Evolutionary conservation across 805 yeast species (phyloP).

Genomic region (Saturnispora sekii): DNA sequence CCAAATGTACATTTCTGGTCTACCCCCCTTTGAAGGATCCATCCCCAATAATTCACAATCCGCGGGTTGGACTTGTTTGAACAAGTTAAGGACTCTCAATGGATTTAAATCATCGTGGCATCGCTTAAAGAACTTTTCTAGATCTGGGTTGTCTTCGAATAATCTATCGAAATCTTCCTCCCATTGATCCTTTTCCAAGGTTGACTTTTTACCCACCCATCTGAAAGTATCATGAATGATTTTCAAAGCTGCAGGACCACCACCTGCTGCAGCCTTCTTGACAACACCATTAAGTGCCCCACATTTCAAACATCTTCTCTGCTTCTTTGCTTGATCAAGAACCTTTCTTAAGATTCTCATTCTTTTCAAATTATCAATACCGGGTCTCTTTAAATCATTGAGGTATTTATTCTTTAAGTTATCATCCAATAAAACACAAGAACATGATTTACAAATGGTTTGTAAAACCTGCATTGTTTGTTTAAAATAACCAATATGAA

Average conservation of each 20-base stretch:
- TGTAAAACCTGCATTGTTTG: conserved; percentile 82
- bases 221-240: conserved; percentile 93
- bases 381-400: conserved; percentile 77
- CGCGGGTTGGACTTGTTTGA: conserved; percentile 73
- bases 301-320: conserved; percentile 82
- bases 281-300: conserved; percentile 92
- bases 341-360: conserved; percentile 81
- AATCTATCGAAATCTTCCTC: conserved; percentile 78
- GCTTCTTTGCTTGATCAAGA: conserved; percentile 90
- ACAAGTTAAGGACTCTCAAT: conserved; percentile 73
- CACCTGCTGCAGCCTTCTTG: conserved; percentile 87
- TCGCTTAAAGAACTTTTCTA: conserved; percentile 76
- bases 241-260: conserved; percentile 88
- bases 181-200: conserved; percentile 80
- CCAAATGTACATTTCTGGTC: conserved; percentile 97
- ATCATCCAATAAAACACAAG: conserved; percentile 67
- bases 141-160: conserved; percentile 68
- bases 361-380: conserved; percentile 80
- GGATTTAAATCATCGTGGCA: conserved; percentile 94
- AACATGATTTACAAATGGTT: conserved; percentile 84
- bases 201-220: conserved; percentile 85
- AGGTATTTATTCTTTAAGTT: conserved; percentile 57
- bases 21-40: conserved; percentile 76
- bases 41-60: conserved; percentile 93
- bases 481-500: conserved; percentile 96